Conservation (phyloP, 2,329 filamentous ascomycete genomes). For the Claviceps lovelessii region DNA sequence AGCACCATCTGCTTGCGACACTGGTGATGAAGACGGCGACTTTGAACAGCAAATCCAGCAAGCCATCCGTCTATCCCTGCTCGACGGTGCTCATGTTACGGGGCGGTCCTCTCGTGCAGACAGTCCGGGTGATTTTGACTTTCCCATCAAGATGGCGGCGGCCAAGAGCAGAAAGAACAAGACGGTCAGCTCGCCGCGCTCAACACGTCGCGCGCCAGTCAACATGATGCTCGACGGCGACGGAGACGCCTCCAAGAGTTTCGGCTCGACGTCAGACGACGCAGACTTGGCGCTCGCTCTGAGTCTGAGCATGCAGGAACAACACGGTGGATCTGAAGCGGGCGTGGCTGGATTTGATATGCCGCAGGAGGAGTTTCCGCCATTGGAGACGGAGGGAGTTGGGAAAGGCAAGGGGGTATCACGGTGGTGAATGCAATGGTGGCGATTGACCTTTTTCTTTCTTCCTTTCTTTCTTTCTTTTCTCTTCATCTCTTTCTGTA, state of each 20-base stretch:
- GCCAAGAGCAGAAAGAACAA: conserved; percentile 27
- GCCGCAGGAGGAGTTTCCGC: conserved; percentile 25
- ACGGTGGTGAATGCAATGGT: conserved; percentile 9
- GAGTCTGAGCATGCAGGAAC: conserved; percentile 44
- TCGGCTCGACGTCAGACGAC: conserved; percentile 20
- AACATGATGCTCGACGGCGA: conserved; percentile 7
- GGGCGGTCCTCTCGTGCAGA: conserved; percentile 30
- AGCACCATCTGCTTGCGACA: neutral
- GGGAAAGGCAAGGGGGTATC: conserved; percentile 29
- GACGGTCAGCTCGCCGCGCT: conserved; percentile 19
- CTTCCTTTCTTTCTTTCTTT: neutral
- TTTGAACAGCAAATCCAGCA: conserved; percentile 49
- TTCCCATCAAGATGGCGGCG: conserved; percentile 36
- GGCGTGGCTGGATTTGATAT: conserved; percentile 1
- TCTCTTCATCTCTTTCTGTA: neutral
- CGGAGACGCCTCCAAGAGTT: conserved; percentile 3
- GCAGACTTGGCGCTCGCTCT: conserved; percentile 48
- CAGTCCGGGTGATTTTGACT: conserved; percentile 35
- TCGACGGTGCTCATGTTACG: conserved; percentile 38
- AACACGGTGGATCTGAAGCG: conserved; percentile 16
- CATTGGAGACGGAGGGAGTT: conserved; percentile 24
- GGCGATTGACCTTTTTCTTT: neutral
- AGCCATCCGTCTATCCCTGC: conserved; percentile 45
- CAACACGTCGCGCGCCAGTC: conserved; percentile 22
- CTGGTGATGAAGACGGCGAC: conserved; percentile 25